Conservation (phyloP, 164 flowering plant species). For the Macadamia integrifolia region DNA sequence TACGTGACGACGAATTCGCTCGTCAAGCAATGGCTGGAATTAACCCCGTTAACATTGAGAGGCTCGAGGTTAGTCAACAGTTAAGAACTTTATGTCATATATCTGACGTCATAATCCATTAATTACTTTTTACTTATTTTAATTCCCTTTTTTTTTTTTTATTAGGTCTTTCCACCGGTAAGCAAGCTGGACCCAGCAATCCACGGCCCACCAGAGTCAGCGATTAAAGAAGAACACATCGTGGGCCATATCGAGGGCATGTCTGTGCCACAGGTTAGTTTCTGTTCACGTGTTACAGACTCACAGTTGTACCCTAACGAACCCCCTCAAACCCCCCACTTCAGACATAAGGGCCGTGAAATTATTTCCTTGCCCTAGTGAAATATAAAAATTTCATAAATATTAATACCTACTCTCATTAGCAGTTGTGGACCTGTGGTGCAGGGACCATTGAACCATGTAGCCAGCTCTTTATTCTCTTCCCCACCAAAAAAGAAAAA, state of each 20-base stretch:
- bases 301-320: no score
- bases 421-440: no score
- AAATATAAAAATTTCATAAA: no score
- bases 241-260: slow-evolving; percentile 60
- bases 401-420: no score
- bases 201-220: slow-evolving; percentile 74
- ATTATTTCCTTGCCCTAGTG: no score
- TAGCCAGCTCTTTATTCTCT: no score
- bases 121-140: no score
- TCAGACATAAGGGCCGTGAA: no score
- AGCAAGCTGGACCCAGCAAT: slow-evolving; percentile 79
- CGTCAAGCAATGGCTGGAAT: slow-evolving; percentile 84
- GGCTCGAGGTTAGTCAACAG: slow-evolving; percentile 27
- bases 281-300: no score
- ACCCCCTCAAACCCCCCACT: no score
- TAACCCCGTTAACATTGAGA: slow-evolving; percentile 78
- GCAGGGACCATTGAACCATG: no score
- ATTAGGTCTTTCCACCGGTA: slow-evolving; percentile 58
- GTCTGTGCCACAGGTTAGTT: slow-evolving; percentile 68
- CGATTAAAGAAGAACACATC: slow-evolving; percentile 80
- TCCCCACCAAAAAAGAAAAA: no score
- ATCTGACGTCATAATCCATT: not conserved
- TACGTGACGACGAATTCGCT: slow-evolving; percentile 91
- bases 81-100: not conserved
- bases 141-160: not conserved